Evolutionary conservation across 305 asterid genomes (phyloP), one percentile per base, ranked within the genome.

Genomic region (Fraxinus floribunda): DNA sequence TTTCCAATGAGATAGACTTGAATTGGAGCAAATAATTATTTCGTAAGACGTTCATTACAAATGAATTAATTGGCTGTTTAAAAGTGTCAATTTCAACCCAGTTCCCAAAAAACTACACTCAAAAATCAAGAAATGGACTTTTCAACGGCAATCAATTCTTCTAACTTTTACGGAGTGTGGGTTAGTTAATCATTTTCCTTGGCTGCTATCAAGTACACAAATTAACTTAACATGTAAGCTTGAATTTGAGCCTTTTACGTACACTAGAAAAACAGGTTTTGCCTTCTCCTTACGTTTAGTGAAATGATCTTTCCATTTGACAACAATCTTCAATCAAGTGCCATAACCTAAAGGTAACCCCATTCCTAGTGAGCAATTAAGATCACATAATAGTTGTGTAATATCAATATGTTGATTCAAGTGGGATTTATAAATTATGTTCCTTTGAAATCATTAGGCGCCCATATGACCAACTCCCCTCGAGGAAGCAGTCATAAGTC

Each of bases 281-380:
- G 75, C 75, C 75, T 29, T 30, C 75, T 70, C 38, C 41, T 70
- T 70, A 70, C 75, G 75, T 30, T 70, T 70, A 70, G 75, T 29
- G 75, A 29, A 70, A 70, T 70, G 39, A 30, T 29, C 22, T 70
- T 30, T 30, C 41, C 75, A 29, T 70, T 70, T 70, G 75, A 70
- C 20, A 70, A 29, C 13, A 29, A 70, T 70, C 75, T 24, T 11
- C 75, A 70, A 70, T 70, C 75, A 29, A 68, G 75, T 68, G 75
- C 20, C 49, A 39, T 39, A 9, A 39, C 49, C 20, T 11, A 26
- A 29, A 11, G 39, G n/a, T 68, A 26, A 30, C 39, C 75, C 9
- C 18, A 29, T 68, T 68, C 39, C 41, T 30, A 34, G 39, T 29
- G 75, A 29, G 3, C 20, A 60, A 20, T 60, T 60, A 60, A 20